Base-by-base conservation (phyloP, 2,329 filamentous ascomycete genomes). In the Myriosclerotinia curreyana region DNA sequence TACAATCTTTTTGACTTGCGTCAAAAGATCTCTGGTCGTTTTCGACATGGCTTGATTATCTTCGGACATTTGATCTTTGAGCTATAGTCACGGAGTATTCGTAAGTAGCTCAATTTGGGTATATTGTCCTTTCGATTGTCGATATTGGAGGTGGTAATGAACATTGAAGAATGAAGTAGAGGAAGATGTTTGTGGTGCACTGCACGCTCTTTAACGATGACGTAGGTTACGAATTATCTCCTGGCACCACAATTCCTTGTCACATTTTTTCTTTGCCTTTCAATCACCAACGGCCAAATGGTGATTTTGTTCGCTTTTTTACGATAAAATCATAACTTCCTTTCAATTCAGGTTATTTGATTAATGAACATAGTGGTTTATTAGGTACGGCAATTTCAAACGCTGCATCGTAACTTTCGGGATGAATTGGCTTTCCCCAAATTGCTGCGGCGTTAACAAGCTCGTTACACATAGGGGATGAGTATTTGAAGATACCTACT, bases 1-100 rank as follows among this genome's bases (percentile, higher is more conserved):
- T 66, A 99, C 85, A 80, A 99, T 89, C 75, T 89, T 91, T 82
- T 89, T 90, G 74, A 93, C 92, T 77, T 91, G 94, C 70, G 81
- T 79, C 64, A 99, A 81, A 61, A 96, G 80, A 71, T 90, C 86
- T 77, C 86, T 90, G 28, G 92, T 91, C 34, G 86, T 79, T 68
- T 84, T 78, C 67, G 89, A 87, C 83, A 92, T 89, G 25, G 80
- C 76, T 52, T 76, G 72, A 31, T 70, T 50, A 65, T 71, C 68
- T 65, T 64, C 53, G 40, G 72, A 65, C 72, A 74, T 75, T 70
- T 53, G 55, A 58, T 56, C 22, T 25, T 56, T 12, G 34, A 31
- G 28, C 11, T 36, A 36, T 5, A 25, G 8, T 14, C 2, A 25
- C 28, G 42, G 7, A 4, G 17, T 7, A 1, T 12, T 59, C 4